Conservation (phyloP, 169 alveolate genomes). For the Plasmodium malariae region DNA sequence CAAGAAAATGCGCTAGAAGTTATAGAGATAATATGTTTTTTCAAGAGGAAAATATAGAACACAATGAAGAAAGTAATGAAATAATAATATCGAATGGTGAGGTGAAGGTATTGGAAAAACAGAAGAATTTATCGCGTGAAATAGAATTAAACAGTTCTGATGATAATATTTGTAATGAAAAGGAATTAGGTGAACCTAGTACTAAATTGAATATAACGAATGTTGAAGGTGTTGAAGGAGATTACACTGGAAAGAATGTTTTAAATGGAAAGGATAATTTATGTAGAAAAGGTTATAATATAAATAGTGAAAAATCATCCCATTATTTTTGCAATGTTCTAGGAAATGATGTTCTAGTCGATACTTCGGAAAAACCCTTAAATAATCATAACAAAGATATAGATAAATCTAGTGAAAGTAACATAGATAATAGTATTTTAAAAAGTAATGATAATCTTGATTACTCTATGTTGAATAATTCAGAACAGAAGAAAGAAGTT, state of each 20-base stretch:
- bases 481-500: no score
- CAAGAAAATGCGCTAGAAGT: slow-evolving; percentile 2
- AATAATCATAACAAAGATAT: not conserved
- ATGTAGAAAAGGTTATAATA: no score
- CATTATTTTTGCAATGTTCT: slow-evolving; percentile 14
- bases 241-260: no score
- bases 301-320: not conserved
- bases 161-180: not conserved
- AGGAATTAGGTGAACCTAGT: not conserved
- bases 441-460: slow-evolving; percentile 9
- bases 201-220: no score
- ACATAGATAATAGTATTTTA: not conserved
- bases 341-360: slow-evolving; percentile 21
- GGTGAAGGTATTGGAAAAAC: not conserved
- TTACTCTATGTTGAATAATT: not conserved
- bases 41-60: not conserved
- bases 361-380: slow-evolving; percentile 6
- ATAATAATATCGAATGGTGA: not conserved
- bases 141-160: not conserved
- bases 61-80: not conserved
- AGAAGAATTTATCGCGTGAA: not conserved
- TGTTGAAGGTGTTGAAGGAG: no score
- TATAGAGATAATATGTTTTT: not conserved
- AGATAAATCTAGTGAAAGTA: slow-evolving; percentile 17
- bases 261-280: not conserved